These are phyloP conservation scores for Anaeramoeba flamelloides DNA, from an alignment of 78 protist genomes.

Conservation along the genomic window DNA sequence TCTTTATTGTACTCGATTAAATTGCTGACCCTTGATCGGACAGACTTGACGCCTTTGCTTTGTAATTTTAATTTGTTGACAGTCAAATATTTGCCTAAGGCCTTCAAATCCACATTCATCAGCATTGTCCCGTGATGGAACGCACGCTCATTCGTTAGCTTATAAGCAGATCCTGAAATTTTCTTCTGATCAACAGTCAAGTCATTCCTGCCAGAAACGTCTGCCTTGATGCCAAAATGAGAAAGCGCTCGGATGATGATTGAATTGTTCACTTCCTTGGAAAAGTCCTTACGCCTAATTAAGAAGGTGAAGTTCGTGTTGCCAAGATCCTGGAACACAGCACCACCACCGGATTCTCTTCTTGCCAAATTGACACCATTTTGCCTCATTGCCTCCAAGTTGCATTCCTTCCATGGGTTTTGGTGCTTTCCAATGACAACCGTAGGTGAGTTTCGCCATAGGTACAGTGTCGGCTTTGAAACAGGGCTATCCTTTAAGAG, in stretches of 20 bases:
- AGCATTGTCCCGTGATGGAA: conserved; percentile 40
- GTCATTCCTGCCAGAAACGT: conserved; percentile 27
- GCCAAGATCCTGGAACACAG: conserved; percentile 46
- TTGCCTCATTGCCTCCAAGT: conserved; percentile 36
- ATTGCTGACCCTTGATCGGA: conserved; percentile 9
- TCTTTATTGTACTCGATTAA: background rate
- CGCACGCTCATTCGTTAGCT: background rate
- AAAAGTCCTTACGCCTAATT: background rate
- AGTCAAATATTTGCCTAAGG: conserved; percentile 8
- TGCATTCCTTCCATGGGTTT: conserved; percentile 48
- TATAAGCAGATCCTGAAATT: conserved; percentile 30
- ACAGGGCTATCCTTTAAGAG: conserved; percentile 14
- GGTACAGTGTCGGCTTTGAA: conserved; percentile 26
- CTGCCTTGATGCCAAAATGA: conserved; percentile 18
- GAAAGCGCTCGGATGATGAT: background rate
- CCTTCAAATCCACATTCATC: conserved; percentile 9
- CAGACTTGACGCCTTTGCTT: conserved; percentile 11
- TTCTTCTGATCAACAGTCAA: conserved; percentile 14
- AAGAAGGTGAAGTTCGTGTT: conserved; percentile 27
- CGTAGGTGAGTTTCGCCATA: conserved; percentile 52
- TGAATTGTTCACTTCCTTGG: background rate
- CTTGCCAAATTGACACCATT: conserved; percentile 21
- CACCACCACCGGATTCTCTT: conserved; percentile 31
- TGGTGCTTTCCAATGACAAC: conserved; percentile 58
- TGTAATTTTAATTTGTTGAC: conserved; percentile 4